Conservation (phyloP, 2,329 filamentous ascomycete species). For the Saccharata proteae region DNA sequence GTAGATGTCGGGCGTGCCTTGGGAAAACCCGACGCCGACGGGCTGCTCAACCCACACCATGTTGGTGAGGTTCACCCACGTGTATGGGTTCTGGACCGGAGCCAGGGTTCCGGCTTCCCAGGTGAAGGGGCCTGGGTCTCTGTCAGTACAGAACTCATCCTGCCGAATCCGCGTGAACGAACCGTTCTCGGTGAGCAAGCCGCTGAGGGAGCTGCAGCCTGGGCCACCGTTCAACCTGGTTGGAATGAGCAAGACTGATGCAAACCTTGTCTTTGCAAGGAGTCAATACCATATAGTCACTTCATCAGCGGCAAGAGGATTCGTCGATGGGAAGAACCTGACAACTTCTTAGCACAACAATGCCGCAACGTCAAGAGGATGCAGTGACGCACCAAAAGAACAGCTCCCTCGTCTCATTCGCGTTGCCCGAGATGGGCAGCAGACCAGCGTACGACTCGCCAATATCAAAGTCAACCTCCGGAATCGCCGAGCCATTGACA, state of each 20-base stretch:
- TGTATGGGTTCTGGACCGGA: slow-evolving; percentile 32
- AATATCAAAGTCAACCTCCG: slow-evolving; percentile 58
- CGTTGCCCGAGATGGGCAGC: slow-evolving; percentile 42
- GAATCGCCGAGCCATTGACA: slow-evolving; percentile 52
- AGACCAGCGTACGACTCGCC: slow-evolving; percentile 53
- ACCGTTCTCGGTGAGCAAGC: slow-evolving; percentile 37
- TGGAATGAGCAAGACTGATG: slow-evolving; percentile 7
- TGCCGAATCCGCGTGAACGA: no score
- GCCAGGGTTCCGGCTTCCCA: slow-evolving; percentile 51
- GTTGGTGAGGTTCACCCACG: slow-evolving; percentile 55
- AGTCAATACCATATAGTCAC: slow-evolving; percentile 50
- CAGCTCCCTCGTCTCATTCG: slow-evolving; percentile 40
- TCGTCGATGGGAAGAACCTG: slow-evolving; percentile 50
- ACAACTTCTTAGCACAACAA: neutral
- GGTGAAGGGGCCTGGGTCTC: slow-evolving; percentile 9
- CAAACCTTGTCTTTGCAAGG: no score
- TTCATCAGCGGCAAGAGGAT: slow-evolving; percentile 40
- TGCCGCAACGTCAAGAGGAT: no score
- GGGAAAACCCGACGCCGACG: slow-evolving; percentile 56
- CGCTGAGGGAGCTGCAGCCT: slow-evolving; percentile 36
- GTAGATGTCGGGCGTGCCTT: slow-evolving; percentile 50
- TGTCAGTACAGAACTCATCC: no score
- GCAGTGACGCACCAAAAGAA: slow-evolving; percentile 39
- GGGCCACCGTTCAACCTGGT: slow-evolving; percentile 29
- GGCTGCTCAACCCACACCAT: slow-evolving; percentile 64